A percentile compares a stretch with the other conserved stretches of the same genome.
phyloP scores from a whole-genome alignment of 805 yeast species.

The Yarrowia osloensis region DNA sequence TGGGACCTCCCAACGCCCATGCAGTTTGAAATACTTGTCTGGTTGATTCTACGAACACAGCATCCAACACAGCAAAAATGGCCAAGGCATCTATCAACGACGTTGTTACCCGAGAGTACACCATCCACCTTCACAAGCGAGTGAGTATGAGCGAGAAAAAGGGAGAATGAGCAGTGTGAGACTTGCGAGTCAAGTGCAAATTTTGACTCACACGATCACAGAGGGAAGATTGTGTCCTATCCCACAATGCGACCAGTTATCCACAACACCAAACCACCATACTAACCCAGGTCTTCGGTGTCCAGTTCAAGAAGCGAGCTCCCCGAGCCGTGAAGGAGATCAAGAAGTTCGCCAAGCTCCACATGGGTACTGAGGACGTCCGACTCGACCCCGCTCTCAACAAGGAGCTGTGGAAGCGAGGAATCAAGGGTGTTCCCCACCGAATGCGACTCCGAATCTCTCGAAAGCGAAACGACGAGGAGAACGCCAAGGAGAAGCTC shows the following conservation, averaged over 20 bases:
- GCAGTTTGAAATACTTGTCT: slow-evolving; percentile 22
- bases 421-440: slow-evolving; percentile 98
- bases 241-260: too few species aligned
- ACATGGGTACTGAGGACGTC: slow-evolving; percentile 99
- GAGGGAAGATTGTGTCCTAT: too few species aligned
- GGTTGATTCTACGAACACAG: slow-evolving; percentile 29
- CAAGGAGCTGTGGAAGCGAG: slow-evolving; percentile 99
- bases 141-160: slow-evolving; percentile 59
- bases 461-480: slow-evolving; percentile 99
- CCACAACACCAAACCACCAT: too few species aligned
- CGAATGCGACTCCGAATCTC: slow-evolving; percentile 98
- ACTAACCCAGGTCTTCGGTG: slow-evolving; percentile 79
- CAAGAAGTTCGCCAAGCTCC: slow-evolving; percentile 96
- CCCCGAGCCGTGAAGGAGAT: slow-evolving; percentile 99
- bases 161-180: neutral
- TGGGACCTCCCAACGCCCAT: slow-evolving; percentile 5
- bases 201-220: neutral
- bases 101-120: slow-evolving; percentile 99
- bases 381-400: slow-evolving; percentile 98
- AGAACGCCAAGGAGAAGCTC: slow-evolving; percentile 96
- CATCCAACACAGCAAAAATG: slow-evolving; percentile 41
- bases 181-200: neutral
- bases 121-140: slow-evolving; percentile 99
- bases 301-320: slow-evolving; percentile 99
- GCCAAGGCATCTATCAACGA: slow-evolving; percentile 86